phyloP scores from a whole-genome alignment of 139 green algal genomes.

The Chlamydomonas sp. region DNA sequence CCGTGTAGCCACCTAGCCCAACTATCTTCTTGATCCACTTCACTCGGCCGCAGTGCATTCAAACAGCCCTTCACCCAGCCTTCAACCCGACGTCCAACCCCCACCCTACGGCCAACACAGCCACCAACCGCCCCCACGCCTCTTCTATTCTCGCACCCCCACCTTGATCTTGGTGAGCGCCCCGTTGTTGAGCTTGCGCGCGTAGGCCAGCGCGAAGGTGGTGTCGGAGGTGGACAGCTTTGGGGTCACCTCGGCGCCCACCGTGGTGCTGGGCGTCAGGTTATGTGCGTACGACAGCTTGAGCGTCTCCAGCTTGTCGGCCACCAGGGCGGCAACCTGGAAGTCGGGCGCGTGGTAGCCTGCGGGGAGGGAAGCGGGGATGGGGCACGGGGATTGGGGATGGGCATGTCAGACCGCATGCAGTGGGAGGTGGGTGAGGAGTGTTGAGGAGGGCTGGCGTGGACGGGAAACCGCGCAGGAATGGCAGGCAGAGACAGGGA shows the following conservation, averaged over 20 bases:
- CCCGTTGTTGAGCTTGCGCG: slow-evolving; percentile 42
- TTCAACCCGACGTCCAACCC: too few species aligned
- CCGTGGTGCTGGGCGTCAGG: slow-evolving; percentile 23
- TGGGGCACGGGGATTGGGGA: too few species aligned
- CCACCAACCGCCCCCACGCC: too few species aligned
- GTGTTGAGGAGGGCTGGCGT: neutral
- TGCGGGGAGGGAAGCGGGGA: too few species aligned
- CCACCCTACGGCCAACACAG: too few species aligned
- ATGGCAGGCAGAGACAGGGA: neutral
- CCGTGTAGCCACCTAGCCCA: too few species aligned
- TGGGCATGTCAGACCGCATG: too few species aligned
- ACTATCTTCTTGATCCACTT: too few species aligned
- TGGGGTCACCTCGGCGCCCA: slow-evolving; percentile 46
- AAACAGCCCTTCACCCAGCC: too few species aligned
- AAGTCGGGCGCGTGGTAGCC: slow-evolving; percentile 53
- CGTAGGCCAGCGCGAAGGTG: slow-evolving; percentile 48
- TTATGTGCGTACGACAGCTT: slow-evolving; percentile 48
- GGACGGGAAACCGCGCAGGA: neutral
- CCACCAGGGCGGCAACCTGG: slow-evolving; percentile 46
- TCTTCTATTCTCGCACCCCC: too few species aligned
- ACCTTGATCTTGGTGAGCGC: slow-evolving; percentile 52
- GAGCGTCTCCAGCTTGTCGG: slow-evolving; percentile 33
- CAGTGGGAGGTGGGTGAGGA: too few species aligned
- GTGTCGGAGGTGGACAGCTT: slow-evolving; percentile 42
- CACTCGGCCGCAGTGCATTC: too few species aligned